Conservation (phyloP, 345 rosid species). For the Alliaria petiolata region DNA sequence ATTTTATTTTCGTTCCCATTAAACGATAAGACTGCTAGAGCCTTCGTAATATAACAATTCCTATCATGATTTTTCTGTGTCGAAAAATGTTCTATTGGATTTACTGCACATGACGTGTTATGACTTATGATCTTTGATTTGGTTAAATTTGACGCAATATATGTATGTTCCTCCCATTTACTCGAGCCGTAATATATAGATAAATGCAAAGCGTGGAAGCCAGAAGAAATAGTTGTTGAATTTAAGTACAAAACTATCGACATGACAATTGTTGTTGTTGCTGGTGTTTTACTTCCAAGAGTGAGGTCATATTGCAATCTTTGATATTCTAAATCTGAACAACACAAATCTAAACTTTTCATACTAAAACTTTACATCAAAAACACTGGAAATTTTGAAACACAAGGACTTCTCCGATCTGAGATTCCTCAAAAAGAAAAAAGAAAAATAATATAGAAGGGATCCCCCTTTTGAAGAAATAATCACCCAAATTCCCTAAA, state of each 20-base stretch:
- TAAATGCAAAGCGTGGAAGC: background rate
- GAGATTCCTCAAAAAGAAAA: conserved; percentile 8
- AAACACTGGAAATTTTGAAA: background rate
- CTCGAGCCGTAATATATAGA: background rate
- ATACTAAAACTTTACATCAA: conserved; percentile 10
- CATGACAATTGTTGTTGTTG: background rate
- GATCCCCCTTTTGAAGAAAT: background rate
- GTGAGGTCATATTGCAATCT: background rate
- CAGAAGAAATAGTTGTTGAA: background rate
- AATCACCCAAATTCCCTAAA: background rate
- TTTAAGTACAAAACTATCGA: background rate
- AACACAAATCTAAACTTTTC: background rate
- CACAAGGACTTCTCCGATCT: conserved; percentile 14
- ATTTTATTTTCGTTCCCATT: background rate
- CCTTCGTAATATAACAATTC: too few species aligned
- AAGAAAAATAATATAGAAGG: background rate
- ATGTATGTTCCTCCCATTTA: background rate
- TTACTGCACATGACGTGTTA: background rate
- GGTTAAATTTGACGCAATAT: too few species aligned
- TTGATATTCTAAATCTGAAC: background rate
- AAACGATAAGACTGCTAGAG: too few species aligned
- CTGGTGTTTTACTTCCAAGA: background rate
- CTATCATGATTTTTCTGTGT: background rate
- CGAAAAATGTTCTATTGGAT: background rate
- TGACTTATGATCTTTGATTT: too few species aligned